Evolutionary conservation across 306 rosid genomes (phyloP).

Genomic region (Lablab purpureus): DNA sequence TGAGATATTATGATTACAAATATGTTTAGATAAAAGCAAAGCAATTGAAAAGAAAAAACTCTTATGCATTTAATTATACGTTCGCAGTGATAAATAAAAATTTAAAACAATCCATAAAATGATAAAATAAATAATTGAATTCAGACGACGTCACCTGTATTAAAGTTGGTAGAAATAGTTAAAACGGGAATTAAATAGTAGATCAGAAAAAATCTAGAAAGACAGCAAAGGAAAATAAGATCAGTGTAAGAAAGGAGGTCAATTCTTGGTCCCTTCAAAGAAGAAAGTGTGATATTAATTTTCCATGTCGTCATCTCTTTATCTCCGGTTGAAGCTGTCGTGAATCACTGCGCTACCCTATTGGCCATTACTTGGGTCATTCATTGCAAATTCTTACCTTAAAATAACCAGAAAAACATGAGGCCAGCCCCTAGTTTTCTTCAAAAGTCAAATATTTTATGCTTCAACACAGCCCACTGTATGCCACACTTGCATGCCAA

Average conservation of each 20-base stretch:
- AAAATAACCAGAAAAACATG: conserved; percentile 53
- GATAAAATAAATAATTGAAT: not conserved
- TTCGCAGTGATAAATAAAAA: not conserved
- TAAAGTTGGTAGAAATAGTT: not conserved
- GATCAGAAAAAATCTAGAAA: not conserved
- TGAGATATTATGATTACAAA: too few relatives aligned
- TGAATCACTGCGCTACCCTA: conserved; percentile 8
- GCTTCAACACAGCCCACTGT: conserved; percentile 58
- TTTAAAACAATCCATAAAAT: not conserved
- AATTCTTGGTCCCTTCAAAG: conserved; percentile 2
- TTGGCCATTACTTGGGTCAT: conserved; percentile 11
- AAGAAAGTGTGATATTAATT: conserved; percentile 4
- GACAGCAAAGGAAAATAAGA: not conserved
- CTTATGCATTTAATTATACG: not conserved
- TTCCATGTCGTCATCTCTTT: conserved; percentile 9
- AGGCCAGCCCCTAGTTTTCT: conserved; percentile 78
- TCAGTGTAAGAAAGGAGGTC: not conserved
- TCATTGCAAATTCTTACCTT: not conserved
- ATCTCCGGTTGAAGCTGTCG: not conserved
- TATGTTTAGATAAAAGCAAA: not conserved
- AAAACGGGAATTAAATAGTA: not conserved
- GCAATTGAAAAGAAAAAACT: not conserved
- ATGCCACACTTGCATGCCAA: not conserved
- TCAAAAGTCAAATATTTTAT: conserved; percentile 42
- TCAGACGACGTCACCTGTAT: not conserved